Percentiles rank a stretch among this genome's conserved stretches.
phyloP scores from a whole-genome alignment of 2,329 filamentous ascomycete species.

The Zelopaecilomyces penicillatus region DNA sequence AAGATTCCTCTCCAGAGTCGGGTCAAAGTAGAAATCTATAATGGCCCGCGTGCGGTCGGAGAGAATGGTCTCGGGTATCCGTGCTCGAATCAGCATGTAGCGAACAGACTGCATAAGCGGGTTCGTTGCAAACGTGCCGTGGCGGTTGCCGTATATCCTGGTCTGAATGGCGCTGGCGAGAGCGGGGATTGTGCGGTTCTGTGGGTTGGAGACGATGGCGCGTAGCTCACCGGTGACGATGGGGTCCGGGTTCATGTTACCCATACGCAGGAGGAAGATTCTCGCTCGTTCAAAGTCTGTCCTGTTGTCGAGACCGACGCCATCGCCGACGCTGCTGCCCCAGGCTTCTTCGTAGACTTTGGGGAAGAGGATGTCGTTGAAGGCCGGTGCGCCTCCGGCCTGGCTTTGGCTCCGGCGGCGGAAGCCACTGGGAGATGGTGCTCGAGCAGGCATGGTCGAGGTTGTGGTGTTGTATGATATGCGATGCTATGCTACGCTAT shows the following conservation, averaged over 20 bases:
- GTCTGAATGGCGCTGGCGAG: conserved; percentile 21
- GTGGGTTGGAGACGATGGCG: conserved; percentile 19
- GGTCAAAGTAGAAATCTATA: conserved; percentile 29
- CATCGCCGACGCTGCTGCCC: conserved; percentile 13
- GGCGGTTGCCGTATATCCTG: conserved; percentile 19
- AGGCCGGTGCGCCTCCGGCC: conserved; percentile 1
- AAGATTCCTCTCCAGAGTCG: conserved; percentile 21
- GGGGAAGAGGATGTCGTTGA: conserved; percentile 23
- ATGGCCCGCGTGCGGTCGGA: conserved; percentile 17
- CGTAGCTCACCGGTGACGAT: conserved; percentile 16
- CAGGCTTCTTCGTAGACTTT: conserved; percentile 25
- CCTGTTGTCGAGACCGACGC: conserved; percentile 12
- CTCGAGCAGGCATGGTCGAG: background rate
- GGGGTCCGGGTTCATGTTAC: conserved; percentile 18
- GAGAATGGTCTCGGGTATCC: conserved; percentile 14
- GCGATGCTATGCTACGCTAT: no score
- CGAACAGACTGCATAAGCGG: conserved; percentile 25
- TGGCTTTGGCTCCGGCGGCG: conserved; percentile 7
- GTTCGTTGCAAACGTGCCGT: conserved; percentile 20
- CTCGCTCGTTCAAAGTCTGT: conserved; percentile 22
- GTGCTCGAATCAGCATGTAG: conserved; percentile 25
- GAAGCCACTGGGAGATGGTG: conserved; percentile 1
- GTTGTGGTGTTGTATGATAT: conserved; percentile 8
- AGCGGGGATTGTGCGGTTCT: conserved; percentile 16
- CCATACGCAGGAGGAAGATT: conserved; percentile 23